Evolutionary conservation across 2,329 filamentous ascomycete species (phyloP), one percentile per base, ranked within the genome.

Genomic region (Alternaria ethzedia): DNA sequence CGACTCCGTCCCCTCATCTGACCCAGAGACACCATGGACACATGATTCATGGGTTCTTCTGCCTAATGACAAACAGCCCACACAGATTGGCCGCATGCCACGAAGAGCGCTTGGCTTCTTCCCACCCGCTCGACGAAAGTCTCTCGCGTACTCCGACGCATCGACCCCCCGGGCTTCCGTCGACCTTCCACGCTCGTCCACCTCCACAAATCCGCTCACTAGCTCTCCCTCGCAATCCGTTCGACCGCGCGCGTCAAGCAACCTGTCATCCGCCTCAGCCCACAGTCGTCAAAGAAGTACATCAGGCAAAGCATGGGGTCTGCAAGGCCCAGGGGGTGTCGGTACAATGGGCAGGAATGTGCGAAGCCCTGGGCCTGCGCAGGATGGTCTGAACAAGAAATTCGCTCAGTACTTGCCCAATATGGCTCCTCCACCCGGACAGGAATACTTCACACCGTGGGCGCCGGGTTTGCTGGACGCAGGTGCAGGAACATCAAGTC

Each of bases 41-140:
- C 94, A 97, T 80, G 93, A 97, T 62, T 90, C 92, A 49, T 97
- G 94, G 93, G 92, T 97, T 1, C 84, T 91, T 28, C 86, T 97
- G 25, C 92, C 95, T 66, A 90, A 89, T 21, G 86, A 87, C 66
- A 83, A 84, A 15, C 85, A 89, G 23, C 90, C 93, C 1, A 89
- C 96, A 23, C 92, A 97, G 78, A 96, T 99, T 68, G 93, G 90
- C 15, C 89, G 96, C 28, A 88, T 98, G 61, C 89, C 93, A 21
- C 89, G 92, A 61, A 89, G 90, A 80, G 87, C 91, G 3, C 86
- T 97, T 47, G 95, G 94, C 23, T 98, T 95, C 81, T 98, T 98
- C 75, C 95, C 95, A 4, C 94, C 94, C 8, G 88, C 94, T 20
- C 86, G 94, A 76, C 93, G 94, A 88, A 96, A 96, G 89, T 96